Base-by-base conservation (phyloP, 176 grass and related monocot genomes). In the Panicum miliaceum region DNA sequence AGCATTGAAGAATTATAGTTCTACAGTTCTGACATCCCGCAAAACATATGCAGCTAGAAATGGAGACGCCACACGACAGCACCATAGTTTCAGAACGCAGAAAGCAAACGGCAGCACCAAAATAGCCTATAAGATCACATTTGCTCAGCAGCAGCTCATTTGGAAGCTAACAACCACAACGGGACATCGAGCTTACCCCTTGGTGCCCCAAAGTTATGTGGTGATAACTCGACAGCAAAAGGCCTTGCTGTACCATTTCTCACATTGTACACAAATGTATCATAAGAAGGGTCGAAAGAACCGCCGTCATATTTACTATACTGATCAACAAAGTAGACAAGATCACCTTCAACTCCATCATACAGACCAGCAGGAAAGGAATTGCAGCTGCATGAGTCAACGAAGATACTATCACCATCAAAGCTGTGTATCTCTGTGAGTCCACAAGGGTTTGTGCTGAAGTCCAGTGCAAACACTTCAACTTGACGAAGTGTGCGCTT, bases 401-500 rank as follows among this genome's bases (percentile, higher is more conserved):
- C 54, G 15, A 78, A 85, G 12, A 85, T 6, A 32, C 76, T 80
- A 4, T 86, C 76, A 4, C 76, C 75, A 32, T 29, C 56, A 2
- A 86, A 42, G 84, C 16, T 59, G 14, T 42, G 14, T 15, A 86
- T 73, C 84, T 64, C n/a, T 12, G 66, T 73, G 42, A 72, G 29
- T 53, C 56, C 34, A 52, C 38, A 79, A 64, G 76, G 76, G 57
- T 80, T 29, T 72, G n/a, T 86, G 67, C 42, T 42, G n/a, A 80
- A 47, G 53, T 85, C 65, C 53, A 85, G 18, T 25, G 43, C 42
- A 62, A 80, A 72, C 4, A 73, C 84, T 40, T 51, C n/a, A 12
- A 85, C 52, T 70, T 59, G 37, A 58, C 2, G 37, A 45, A 71
- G 3, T 71, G 5, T 42, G 14, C 2, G 8, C 8, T 1, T 20